phyloP scores from a whole-genome alignment of 2,329 filamentous ascomycete species.

The Talaromyces verruculosus region DNA sequence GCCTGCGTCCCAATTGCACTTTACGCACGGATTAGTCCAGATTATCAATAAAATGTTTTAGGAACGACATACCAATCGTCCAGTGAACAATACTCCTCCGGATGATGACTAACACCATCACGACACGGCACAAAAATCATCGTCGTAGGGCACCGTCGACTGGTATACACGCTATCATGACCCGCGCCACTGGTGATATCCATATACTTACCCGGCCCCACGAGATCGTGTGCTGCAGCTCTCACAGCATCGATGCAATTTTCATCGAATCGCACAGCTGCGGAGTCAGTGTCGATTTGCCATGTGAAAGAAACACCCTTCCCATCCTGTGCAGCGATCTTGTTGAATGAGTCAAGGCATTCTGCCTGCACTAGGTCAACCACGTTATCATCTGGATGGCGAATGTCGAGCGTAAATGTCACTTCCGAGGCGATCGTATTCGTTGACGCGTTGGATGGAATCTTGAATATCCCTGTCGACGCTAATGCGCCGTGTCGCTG shows the following conservation, averaged over 20 bases:
- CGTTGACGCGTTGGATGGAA: slow-evolving; percentile 60
- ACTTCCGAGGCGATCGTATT: slow-evolving; percentile 68
- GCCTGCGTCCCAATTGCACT: background rate
- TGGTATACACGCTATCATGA: slow-evolving; percentile 64
- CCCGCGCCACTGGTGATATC: slow-evolving; percentile 64
- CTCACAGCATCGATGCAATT: slow-evolving; percentile 64
- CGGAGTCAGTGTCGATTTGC: slow-evolving; percentile 60
- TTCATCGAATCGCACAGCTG: slow-evolving; percentile 64
- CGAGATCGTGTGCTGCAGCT: slow-evolving; percentile 53
- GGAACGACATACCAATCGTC: slow-evolving; percentile 52
- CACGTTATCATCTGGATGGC: slow-evolving; percentile 44
- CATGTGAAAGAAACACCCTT: slow-evolving; percentile 58
- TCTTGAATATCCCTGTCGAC: slow-evolving; percentile 63
- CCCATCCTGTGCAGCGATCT: slow-evolving; percentile 42
- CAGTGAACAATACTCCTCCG: slow-evolving; percentile 60
- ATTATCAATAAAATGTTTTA: background rate
- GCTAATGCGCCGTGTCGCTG: slow-evolving; percentile 58
- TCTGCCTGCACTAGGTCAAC: background rate
- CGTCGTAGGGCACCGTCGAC: slow-evolving; percentile 59
- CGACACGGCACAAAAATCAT: slow-evolving; percentile 68
- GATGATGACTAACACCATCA: slow-evolving; percentile 64
- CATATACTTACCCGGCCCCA: slow-evolving; percentile 42
- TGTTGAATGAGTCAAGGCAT: slow-evolving; percentile 7
- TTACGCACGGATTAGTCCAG: background rate
- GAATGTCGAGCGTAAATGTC: slow-evolving; percentile 65